Evolutionary conservation across 768 basidiomycete genomes (phyloP).

Genomic region (Symmetrospora coprosmae): DNA sequence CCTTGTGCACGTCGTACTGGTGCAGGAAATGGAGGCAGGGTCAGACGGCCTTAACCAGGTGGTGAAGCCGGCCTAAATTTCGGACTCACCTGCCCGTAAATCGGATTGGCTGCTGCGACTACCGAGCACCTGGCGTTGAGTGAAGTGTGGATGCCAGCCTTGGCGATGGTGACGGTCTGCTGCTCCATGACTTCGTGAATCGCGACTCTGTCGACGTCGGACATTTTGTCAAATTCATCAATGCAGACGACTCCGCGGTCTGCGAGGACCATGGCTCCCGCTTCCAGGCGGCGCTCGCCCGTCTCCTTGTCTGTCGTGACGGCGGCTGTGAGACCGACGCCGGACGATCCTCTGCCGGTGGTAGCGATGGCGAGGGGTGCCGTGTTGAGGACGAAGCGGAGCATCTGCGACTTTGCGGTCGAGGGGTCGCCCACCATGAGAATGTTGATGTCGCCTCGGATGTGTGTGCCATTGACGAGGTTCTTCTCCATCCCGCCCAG

Average conservation of each 20-base stretch:
- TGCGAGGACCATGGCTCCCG: conserved; percentile 97
- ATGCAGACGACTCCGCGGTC: conserved; percentile 98
- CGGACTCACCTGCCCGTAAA: conserved; percentile 72
- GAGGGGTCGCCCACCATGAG: conserved; percentile 99
- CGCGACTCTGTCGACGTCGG: conserved; percentile 91
- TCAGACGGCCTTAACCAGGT: conserved; percentile 23
- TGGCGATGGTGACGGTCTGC: conserved; percentile 97
- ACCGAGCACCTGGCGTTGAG: conserved; percentile 96
- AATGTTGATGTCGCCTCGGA: conserved; percentile 97
- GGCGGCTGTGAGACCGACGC: conserved; percentile 95
- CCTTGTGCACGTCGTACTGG: conserved; percentile 98
- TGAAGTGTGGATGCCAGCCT: conserved; percentile 96
- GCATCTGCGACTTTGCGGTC: conserved; percentile 92
- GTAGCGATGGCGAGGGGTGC: conserved; percentile 96
- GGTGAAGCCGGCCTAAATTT: background rate
- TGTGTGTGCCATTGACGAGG: conserved; percentile 88
- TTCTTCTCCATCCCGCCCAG: conserved; percentile 98
- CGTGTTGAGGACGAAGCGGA: conserved; percentile 88
- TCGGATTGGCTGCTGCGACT: conserved; percentile 94
- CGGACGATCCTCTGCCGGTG: conserved; percentile 93
- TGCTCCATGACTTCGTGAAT: conserved; percentile 99
- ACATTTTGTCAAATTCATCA: conserved; percentile 99
- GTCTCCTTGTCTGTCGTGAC: conserved; percentile 98
- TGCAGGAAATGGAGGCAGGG: no score
- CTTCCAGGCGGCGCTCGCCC: conserved; percentile 78